Base-by-base conservation (phyloP, 1,284 basidiomycete species). In the Pisolithus thermaeus region DNA sequence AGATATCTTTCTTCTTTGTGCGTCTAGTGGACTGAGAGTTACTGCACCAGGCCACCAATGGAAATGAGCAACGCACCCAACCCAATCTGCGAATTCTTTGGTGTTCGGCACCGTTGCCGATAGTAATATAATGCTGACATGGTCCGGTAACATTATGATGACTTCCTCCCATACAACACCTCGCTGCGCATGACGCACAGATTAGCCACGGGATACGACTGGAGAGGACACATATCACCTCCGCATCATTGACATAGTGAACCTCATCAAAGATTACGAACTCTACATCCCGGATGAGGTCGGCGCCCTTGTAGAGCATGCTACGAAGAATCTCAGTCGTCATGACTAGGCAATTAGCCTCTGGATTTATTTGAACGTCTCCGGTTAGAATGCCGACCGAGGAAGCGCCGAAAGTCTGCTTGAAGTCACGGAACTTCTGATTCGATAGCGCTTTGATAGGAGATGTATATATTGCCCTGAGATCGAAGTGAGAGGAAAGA, bases 121-220 rank as follows among this genome's bases (percentile, higher is more conserved):
- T 14, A 99, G 76, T 30, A 99, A 76, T 52, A 99, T 97, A 64
- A 98, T 97, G 67, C 88, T 95, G 65, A 97, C 90, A 70, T 97
- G 94, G 58, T 97, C 94, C 1, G 94, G 94, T 11, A 97, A 73
- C 92, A 97, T 96, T 69, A 99, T 99, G 59, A 99, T 99, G 32
- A 99, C 97, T 71, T 99, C 97, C 70, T 99, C 97, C 97, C 97
- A 99, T 14, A 99, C 97, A 9, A 99, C 97, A 48, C 97, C 97
- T 64, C 97, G 81, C 93, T 97, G 61, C 22, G 44, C 49, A 43
- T 50, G 28, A 51, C 51, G 25, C 53, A 47, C 45, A 8, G 46
- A 56, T 58, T 49, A 65, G 48, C 16, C 54, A 49, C 42, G 27
- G 36, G 27, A 38, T 9, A 18, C 37, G 27, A 38, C 38, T 39